Percentiles rank a stretch among this genome's conserved stretches.
Evolutionary conservation across 352 stramenopile species (phyloP).

Genomic region (Phytopythium vexans): DNA sequence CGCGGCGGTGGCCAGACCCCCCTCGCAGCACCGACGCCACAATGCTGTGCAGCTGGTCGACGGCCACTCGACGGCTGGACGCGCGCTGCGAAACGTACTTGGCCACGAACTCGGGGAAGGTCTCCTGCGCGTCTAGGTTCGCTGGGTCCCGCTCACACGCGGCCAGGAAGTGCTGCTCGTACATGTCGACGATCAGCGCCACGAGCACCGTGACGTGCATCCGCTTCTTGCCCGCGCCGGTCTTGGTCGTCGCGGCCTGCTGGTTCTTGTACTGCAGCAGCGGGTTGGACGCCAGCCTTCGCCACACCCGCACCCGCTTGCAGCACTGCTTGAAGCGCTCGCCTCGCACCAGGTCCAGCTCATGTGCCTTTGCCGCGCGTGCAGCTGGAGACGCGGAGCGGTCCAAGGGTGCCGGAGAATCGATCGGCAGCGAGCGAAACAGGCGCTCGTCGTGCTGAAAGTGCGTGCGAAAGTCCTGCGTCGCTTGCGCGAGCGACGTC

Average conservation of each 20-base stretch:
- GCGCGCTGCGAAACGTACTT: slow-evolving; percentile 50
- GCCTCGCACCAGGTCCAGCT: slow-evolving; percentile 48
- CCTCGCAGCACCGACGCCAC: slow-evolving; percentile 50
- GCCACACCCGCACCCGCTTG: slow-evolving; percentile 74
- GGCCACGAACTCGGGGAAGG: slow-evolving; percentile 68
- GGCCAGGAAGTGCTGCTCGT: slow-evolving; percentile 50
- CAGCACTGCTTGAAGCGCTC: slow-evolving; percentile 68
- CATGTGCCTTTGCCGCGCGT: slow-evolving; percentile 2
- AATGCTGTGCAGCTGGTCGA: slow-evolving; percentile 60
- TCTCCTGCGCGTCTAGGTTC: slow-evolving; percentile 33
- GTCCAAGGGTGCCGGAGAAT: not conserved
- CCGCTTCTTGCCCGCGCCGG: slow-evolving; percentile 39
- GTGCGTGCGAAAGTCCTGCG: slow-evolving; percentile 40
- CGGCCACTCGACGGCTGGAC: slow-evolving; percentile 36
- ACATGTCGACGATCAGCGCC: slow-evolving; percentile 70
- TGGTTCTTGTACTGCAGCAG: slow-evolving; percentile 61
- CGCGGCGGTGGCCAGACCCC: slow-evolving; percentile 38
- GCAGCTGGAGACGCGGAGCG: not conserved
- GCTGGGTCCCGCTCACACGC: slow-evolving; percentile 22
- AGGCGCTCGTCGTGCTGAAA: slow-evolving; percentile 45
- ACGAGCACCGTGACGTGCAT: slow-evolving; percentile 72
- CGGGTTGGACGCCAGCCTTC: slow-evolving; percentile 56
- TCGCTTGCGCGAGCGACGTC: slow-evolving; percentile 45
- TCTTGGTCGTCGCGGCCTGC: slow-evolving; percentile 17
- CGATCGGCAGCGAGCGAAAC: slow-evolving; percentile 24